Conservation (phyloP, 2,329 filamentous ascomycete genomes). For the Venturia carpophila region DNA sequence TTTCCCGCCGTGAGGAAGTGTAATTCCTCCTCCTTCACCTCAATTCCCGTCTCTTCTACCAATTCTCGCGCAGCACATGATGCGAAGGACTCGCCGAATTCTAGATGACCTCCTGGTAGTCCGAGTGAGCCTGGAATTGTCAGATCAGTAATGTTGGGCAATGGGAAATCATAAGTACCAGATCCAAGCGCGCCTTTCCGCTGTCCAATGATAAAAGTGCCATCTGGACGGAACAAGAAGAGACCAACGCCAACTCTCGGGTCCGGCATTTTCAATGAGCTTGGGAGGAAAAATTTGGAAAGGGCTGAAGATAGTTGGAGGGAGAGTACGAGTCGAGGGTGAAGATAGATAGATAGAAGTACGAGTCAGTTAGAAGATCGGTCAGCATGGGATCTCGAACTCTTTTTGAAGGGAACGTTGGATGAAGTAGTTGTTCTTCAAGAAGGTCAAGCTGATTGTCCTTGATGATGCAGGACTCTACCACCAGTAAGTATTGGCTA, state of each 20-base stretch:
- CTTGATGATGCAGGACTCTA: too few species aligned
- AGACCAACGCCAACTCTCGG: constrained; percentile 35
- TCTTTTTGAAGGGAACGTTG: too few species aligned
- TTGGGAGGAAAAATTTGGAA: too few species aligned
- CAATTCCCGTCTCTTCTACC: constrained; percentile 61
- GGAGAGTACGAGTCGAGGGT: too few species aligned
- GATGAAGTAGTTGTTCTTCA: too few species aligned
- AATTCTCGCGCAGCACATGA: constrained; percentile 59
- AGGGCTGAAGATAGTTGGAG: too few species aligned
- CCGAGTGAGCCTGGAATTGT: constrained; percentile 48
- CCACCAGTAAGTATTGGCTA: too few species aligned
- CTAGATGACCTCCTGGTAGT: constrained; percentile 69
- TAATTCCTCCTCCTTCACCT: not conserved
- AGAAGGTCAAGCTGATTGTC: too few species aligned
- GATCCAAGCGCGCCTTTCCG: constrained; percentile 42
- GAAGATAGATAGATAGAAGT: too few species aligned
- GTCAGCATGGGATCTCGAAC: too few species aligned
- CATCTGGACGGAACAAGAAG: constrained; percentile 39
- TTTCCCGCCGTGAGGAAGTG: constrained; percentile 35
- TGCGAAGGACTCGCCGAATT: constrained; percentile 56
- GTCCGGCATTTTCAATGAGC: not conserved
- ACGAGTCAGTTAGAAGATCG: too few species aligned
- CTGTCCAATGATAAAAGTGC: constrained; percentile 41
- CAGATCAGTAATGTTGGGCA: not conserved
- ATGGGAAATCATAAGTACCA: constrained; percentile 26